A percentile compares a stretch with the other conserved stretches of the same genome.
These are phyloP conservation scores for Sporothrix pseudoabietina DNA, from an alignment of 2,329 filamentous ascomycete species.

Conservation along the genomic window DNA sequence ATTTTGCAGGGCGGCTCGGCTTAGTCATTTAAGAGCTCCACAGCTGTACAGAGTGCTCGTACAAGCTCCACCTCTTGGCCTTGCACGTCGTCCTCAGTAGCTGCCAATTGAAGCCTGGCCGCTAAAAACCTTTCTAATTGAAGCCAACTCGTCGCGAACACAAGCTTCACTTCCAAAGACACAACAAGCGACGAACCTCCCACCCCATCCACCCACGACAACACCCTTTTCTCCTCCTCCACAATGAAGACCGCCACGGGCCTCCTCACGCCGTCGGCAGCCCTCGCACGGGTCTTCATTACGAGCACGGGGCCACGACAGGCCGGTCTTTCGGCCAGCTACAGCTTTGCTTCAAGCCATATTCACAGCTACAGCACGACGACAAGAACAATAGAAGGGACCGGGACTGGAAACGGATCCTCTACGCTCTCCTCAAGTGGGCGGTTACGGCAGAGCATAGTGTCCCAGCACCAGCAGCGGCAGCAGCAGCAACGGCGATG, in stretches of 20 bases:
- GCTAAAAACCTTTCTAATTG: background rate
- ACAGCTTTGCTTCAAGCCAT: background rate
- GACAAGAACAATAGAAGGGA: background rate
- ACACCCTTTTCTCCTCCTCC: background rate
- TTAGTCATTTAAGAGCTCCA: conserved; percentile 9
- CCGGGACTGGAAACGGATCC: too few species aligned
- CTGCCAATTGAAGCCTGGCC: conserved; percentile 1
- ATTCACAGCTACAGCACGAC: background rate
- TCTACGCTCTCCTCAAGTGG: background rate
- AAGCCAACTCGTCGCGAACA: background rate
- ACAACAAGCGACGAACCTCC: background rate
- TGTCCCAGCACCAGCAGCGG: too few species aligned
- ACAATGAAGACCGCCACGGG: conserved; percentile 47
- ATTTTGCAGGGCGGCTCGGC: background rate
- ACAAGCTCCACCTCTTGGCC: too few species aligned
- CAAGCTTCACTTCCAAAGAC: background rate
- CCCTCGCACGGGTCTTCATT: conserved; percentile 52
- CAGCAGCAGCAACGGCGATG: conserved; percentile 2
- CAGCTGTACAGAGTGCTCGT: background rate
- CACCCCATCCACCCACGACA: background rate
- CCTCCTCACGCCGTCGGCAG: conserved; percentile 49
- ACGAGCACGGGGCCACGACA: background rate
- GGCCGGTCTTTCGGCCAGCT: background rate
- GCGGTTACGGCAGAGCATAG: background rate
- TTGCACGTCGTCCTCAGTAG: background rate